A percentile compares a stretch with the other conserved stretches of the same genome.
phyloP scores from a whole-genome alignment of 495 filamentous ascomycete species.

The Aspergillus baeticus region DNA sequence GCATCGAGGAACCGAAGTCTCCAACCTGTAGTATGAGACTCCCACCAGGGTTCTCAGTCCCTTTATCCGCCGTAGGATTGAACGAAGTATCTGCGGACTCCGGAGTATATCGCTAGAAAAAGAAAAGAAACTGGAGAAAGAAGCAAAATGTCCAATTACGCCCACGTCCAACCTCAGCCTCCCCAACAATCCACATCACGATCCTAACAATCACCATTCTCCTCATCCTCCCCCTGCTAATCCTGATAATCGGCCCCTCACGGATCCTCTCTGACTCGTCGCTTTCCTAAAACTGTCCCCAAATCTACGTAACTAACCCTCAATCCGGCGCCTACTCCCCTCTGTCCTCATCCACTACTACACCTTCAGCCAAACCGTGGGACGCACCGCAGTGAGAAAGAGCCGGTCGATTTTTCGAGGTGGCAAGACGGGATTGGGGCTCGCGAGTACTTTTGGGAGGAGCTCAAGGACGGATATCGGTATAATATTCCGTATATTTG shows the following conservation, averaged over 20 bases:
- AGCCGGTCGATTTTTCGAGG: slow-evolving; percentile 5
- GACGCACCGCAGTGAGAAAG: neutral
- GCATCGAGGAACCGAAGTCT: too few relatives aligned
- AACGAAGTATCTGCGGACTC: too few relatives aligned
- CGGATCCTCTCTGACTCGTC: slow-evolving; percentile 3
- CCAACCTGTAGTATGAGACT: too few relatives aligned
- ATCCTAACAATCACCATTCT: slow-evolving; percentile 8
- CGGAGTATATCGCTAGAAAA: too few relatives aligned
- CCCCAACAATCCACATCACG: slow-evolving; percentile 1
- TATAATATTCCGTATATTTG: slow-evolving; percentile 3
- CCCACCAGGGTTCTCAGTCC: too few relatives aligned
- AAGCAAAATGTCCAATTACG: neutral
- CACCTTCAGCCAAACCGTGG: neutral
- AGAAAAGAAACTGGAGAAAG: neutral
- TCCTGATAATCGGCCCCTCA: slow-evolving; percentile 5
- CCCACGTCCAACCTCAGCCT: neutral
- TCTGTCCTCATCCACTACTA: neutral
- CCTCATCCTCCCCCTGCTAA: slow-evolving; percentile 10
- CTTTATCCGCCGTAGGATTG: too few relatives aligned
- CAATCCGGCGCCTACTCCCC: neutral
- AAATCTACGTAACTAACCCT: slow-evolving; percentile 1
- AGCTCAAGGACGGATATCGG: slow-evolving; percentile 1
- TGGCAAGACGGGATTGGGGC: slow-evolving; percentile 14
- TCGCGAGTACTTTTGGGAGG: slow-evolving; percentile 12
- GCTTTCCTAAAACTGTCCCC: neutral